phyloP scores from a whole-genome alignment of 2,329 filamentous ascomycete genomes.

The Xylariaceae sp. region DNA sequence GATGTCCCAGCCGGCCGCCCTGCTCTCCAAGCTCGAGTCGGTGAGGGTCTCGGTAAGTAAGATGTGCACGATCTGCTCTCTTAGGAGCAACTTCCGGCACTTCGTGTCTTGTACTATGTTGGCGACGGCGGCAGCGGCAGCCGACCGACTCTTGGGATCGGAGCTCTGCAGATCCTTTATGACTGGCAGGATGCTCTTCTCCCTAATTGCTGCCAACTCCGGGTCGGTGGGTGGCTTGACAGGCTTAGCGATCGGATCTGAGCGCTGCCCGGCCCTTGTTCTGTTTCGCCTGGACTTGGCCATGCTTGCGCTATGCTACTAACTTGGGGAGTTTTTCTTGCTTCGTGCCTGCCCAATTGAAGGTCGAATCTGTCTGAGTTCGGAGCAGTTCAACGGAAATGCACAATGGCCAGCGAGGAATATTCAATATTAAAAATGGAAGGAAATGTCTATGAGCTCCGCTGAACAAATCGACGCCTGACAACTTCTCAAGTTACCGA shows the following conservation, averaged over 20 bases:
- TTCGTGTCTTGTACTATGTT: slow-evolving; percentile 57
- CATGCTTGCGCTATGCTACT: slow-evolving; percentile 35
- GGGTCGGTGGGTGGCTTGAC: slow-evolving; percentile 59
- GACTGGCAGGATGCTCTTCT: slow-evolving; percentile 58
- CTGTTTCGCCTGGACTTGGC: slow-evolving; percentile 54
- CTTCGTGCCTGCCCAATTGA: too few relatives aligned
- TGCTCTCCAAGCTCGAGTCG: slow-evolving; percentile 57
- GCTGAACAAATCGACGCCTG: too few relatives aligned
- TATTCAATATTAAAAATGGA: too few relatives aligned
- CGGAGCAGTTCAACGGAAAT: too few relatives aligned
- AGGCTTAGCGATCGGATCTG: slow-evolving; percentile 51
- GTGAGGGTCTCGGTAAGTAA: slow-evolving; percentile 60
- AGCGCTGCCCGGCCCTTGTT: slow-evolving; percentile 42
- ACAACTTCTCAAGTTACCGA: too few relatives aligned
- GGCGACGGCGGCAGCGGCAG: slow-evolving; percentile 54
- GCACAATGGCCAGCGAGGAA: too few relatives aligned
- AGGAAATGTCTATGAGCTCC: slow-evolving; percentile 1
- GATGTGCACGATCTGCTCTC: slow-evolving; percentile 60
- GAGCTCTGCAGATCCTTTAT: slow-evolving; percentile 55
- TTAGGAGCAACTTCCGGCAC: slow-evolving; percentile 59
- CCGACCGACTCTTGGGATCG: slow-evolving; percentile 53
- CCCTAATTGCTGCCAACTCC: slow-evolving; percentile 57
- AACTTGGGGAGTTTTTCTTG: not conserved
- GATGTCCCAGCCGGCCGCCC: slow-evolving; percentile 63
- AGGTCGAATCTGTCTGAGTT: too few relatives aligned